These are phyloP conservation scores for Metarhizium rileyi DNA, from an alignment of 2,329 filamentous ascomycete species.

Conservation along the genomic window DNA sequence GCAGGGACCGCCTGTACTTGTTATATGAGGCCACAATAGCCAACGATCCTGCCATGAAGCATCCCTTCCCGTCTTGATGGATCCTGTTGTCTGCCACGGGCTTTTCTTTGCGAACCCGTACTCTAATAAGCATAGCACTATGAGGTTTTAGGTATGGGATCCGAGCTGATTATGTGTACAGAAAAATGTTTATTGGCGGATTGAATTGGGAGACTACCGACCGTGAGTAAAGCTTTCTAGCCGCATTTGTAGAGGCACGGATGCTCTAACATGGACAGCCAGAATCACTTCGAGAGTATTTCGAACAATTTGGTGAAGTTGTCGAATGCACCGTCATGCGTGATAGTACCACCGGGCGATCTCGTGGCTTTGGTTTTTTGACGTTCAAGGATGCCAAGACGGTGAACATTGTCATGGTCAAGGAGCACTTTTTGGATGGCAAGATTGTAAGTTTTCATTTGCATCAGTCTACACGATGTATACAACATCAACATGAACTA, in stretches of 20 bases:
- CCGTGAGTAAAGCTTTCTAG: slow-evolving; percentile 50
- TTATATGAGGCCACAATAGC: neutral
- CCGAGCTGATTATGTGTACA: slow-evolving; percentile 29
- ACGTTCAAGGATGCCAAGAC: slow-evolving; percentile 97
- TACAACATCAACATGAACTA: neutral
- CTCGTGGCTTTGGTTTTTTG: slow-evolving; percentile 91
- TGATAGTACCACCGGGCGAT: slow-evolving; percentile 85
- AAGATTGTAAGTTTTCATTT: slow-evolving; percentile 68
- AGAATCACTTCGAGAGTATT: slow-evolving; percentile 97
- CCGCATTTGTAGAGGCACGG: neutral
- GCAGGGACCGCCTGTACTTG: neutral
- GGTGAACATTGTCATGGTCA: slow-evolving; percentile 99
- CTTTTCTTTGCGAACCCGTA: neutral
- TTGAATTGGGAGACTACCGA: slow-evolving; percentile 99
- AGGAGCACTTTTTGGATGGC: slow-evolving; percentile 94
- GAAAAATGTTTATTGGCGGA: slow-evolving; percentile 99
- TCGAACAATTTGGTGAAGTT: slow-evolving; percentile 95
- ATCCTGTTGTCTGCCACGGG: neutral
- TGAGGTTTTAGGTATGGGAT: neutral
- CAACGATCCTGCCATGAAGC: neutral
- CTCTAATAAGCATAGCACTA: neutral
- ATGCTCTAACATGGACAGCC: slow-evolving; percentile 1
- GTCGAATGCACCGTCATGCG: slow-evolving; percentile 99
- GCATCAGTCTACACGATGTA: neutral
- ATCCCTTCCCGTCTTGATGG: neutral